These are phyloP conservation scores for Schizonepeta tenuifolia DNA, from an alignment of 257 asterid genomes.

Conservation along the genomic window DNA sequence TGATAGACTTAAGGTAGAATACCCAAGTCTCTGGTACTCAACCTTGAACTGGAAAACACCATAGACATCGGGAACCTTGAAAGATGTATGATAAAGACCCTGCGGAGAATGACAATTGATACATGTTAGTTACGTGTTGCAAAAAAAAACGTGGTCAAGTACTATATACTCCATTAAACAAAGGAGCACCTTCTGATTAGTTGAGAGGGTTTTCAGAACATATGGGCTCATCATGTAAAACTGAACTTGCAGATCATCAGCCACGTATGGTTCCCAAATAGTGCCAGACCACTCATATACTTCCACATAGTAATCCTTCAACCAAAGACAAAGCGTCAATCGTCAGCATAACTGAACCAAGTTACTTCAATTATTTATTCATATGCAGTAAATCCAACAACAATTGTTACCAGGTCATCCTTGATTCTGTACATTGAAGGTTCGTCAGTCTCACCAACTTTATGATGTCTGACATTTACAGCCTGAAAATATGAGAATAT, in stretches of 20 bases:
- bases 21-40: slow-evolving; percentile 87
- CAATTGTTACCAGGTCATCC: slow-evolving; percentile 73
- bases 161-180: background rate
- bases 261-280: slow-evolving; percentile 87
- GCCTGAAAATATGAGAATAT: slow-evolving; percentile 55
- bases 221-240: slow-evolving; percentile 99
- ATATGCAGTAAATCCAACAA: slow-evolving; percentile 19
- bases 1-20: slow-evolving; percentile 76
- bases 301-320: slow-evolving; percentile 83
- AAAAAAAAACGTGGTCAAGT: slow-evolving; percentile 11
- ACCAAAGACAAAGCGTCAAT: slow-evolving; percentile 35
- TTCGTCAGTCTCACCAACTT: slow-evolving; percentile 79
- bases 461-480: slow-evolving; percentile 73
- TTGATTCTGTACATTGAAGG: slow-evolving; percentile 91
- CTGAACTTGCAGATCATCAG: slow-evolving; percentile 90
- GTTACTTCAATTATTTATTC: slow-evolving; percentile 21
- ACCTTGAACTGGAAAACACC: slow-evolving; percentile 97
- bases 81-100: slow-evolving; percentile 75
- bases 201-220: slow-evolving; percentile 78
- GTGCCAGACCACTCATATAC: slow-evolving; percentile 88
- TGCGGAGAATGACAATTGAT: slow-evolving; percentile 38
- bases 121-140: background rate
- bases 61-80: slow-evolving; percentile 95
- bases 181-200: slow-evolving; percentile 67
- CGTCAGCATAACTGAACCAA: slow-evolving; percentile 18